Evolutionary conservation across 768 basidiomycete genomes (phyloP).

Genomic region (Steccherinum ochraceum): DNA sequence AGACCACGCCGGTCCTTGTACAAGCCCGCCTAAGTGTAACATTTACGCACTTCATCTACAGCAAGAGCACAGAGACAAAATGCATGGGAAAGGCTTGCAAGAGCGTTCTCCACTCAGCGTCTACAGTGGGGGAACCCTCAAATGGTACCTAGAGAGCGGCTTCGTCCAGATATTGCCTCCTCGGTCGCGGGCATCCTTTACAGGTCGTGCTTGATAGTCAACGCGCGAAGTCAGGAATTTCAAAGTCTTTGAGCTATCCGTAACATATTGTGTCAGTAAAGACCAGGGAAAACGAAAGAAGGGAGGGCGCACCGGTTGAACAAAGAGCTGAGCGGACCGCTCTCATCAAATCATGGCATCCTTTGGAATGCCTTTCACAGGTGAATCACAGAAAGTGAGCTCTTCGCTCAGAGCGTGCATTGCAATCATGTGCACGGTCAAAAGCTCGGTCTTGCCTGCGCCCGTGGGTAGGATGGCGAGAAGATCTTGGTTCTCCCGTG

Average conservation of each 20-base stretch:
- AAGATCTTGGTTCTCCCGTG: slow-evolving; percentile 18
- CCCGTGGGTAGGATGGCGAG: slow-evolving; percentile 16
- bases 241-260: background rate
- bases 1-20: too few relatives aligned
- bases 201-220: background rate
- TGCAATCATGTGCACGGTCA: slow-evolving; percentile 15
- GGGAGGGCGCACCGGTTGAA: slow-evolving; percentile 15
- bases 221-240: background rate
- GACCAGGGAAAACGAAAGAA: background rate
- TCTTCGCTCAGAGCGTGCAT: slow-evolving; percentile 12
- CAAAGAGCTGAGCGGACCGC: slow-evolving; percentile 13
- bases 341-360: slow-evolving; percentile 20
- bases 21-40: too few relatives aligned
- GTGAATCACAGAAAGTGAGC: slow-evolving; percentile 6
- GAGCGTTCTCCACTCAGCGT: slow-evolving; percentile 11
- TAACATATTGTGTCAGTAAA: background rate
- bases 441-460: slow-evolving; percentile 17
- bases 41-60: too few relatives aligned
- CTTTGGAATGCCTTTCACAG: slow-evolving; percentile 4
- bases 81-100: too few relatives aligned
- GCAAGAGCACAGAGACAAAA: too few relatives aligned
- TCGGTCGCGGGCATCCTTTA: background rate
- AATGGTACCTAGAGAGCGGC: background rate
- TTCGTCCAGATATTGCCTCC: slow-evolving; percentile 7
- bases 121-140: slow-evolving; percentile 16